A percentile compares a stretch with the other conserved stretches of the same genome.
phyloP scores from a whole-genome alignment of 2,329 filamentous ascomycete species.

The Xylaria polymorpha region DNA sequence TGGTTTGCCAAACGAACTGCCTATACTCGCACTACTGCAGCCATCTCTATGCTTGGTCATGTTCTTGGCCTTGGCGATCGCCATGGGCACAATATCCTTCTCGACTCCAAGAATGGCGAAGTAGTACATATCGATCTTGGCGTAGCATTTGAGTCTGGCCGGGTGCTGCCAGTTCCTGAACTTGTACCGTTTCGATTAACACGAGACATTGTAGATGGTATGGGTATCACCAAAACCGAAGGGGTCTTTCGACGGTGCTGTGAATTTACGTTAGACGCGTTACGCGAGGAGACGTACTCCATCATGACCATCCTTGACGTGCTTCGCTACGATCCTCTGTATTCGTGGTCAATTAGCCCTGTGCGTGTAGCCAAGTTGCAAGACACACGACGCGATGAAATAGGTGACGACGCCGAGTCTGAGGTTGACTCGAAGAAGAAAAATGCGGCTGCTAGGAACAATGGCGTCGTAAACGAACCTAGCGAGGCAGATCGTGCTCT shows the following conservation, averaged over 20 bases:
- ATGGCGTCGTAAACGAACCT: conserved; percentile 63
- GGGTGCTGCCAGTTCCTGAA: conserved; percentile 94
- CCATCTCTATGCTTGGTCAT: conserved; percentile 94
- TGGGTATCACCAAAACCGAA: conserved; percentile 95
- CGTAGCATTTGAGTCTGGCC: conserved; percentile 95
- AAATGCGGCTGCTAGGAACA: conserved; percentile 46
- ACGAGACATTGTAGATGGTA: conserved; percentile 93
- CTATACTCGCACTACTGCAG: conserved; percentile 92
- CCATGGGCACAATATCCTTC: conserved; percentile 95
- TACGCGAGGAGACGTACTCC: conserved; percentile 93
- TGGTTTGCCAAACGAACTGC: conserved; percentile 93
- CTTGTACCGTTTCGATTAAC: conserved; percentile 95
- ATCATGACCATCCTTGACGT: conserved; percentile 99
- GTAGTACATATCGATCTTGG: conserved; percentile 97
- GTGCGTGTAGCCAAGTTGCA: conserved; percentile 73
- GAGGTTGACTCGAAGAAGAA: conserved; percentile 58
- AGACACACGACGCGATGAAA: conserved; percentile 66
- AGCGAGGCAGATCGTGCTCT: conserved; percentile 90
- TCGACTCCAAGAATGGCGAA: conserved; percentile 90
- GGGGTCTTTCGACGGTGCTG: conserved; percentile 98
- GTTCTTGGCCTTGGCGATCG: conserved; percentile 92
- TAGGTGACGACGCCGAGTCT: conserved; percentile 52
- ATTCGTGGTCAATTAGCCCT: conserved; percentile 91
- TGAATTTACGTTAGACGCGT: conserved; percentile 93
- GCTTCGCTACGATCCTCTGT: conserved; percentile 95